Conservation (phyloP, 2,329 filamentous ascomycete genomes). For the Hypoxylon sp. region DNA sequence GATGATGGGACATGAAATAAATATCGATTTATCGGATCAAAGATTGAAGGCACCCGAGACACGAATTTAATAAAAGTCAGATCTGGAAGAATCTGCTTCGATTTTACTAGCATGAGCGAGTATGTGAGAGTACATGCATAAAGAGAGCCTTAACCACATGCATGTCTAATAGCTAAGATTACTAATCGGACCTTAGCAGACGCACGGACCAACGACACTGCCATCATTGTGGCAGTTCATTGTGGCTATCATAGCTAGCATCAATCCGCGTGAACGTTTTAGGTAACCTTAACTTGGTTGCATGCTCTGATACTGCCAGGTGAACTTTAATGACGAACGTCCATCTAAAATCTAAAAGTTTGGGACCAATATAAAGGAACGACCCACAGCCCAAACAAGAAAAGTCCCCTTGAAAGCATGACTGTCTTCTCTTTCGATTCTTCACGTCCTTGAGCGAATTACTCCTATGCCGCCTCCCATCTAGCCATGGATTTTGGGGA, state of each 20-base stretch:
- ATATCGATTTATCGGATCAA: background rate
- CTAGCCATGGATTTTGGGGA: slow-evolving; percentile 71
- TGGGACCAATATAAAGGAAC: slow-evolving; percentile 33
- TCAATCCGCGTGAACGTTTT: slow-evolving; percentile 15
- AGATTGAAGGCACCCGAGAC: background rate
- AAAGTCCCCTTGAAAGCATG: slow-evolving; percentile 43
- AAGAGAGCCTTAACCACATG: background rate
- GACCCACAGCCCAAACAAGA: slow-evolving; percentile 24
- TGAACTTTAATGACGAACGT: slow-evolving; percentile 41
- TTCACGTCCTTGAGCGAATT: slow-evolving; percentile 43
- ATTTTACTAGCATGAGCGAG: background rate
- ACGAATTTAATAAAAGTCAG: background rate
- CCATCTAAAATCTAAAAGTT: slow-evolving; percentile 16
- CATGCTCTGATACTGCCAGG: slow-evolving; percentile 19
- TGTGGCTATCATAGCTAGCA: slow-evolving; percentile 27
- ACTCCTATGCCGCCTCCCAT: slow-evolving; percentile 51
- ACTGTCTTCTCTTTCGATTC: slow-evolving; percentile 30
- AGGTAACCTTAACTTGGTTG: slow-evolving; percentile 26
- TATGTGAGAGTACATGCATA: background rate
- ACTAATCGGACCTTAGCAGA: background rate
- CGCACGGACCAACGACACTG: slow-evolving; percentile 28
- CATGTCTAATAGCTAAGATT: background rate
- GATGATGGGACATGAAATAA: background rate
- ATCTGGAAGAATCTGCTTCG: background rate
- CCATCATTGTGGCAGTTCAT: slow-evolving; percentile 29